phyloP scores from a whole-genome alignment of 768 basidiomycete species.

The Pisolithus microcarpus region DNA sequence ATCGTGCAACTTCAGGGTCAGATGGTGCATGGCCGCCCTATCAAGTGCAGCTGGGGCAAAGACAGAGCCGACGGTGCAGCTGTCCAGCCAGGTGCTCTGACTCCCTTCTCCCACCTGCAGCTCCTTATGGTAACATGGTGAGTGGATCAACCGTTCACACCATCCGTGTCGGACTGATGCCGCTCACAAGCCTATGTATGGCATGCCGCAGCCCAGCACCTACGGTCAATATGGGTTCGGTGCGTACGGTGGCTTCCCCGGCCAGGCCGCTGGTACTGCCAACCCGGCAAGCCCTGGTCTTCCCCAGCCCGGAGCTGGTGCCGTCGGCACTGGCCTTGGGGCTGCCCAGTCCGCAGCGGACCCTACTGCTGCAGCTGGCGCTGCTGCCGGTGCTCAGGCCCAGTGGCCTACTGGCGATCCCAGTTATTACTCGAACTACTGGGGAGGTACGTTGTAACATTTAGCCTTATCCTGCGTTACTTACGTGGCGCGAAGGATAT shows the following conservation, averaged over 20 bases:
- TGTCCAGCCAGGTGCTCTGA: conserved; percentile 45
- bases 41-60: conserved; percentile 99
- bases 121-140: conserved; percentile 80
- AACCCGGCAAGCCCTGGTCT: conserved; percentile 34
- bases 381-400: conserved; percentile 53
- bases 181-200: conserved; percentile 69
- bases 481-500: conserved; percentile 47
- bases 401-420: conserved; percentile 76
- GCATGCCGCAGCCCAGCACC: conserved; percentile 75
- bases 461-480: neutral
- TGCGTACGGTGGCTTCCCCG: conserved; percentile 66
- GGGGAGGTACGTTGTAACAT: conserved; percentile 56
- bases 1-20: conserved; percentile 96
- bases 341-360: conserved; percentile 53
- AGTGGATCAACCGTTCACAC: neutral
- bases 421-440: conserved; percentile 75
- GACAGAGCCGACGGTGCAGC: conserved; percentile 74
- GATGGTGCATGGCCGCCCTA: conserved; percentile 93
- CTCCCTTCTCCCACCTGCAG: conserved; percentile 51
- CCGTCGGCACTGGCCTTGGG: conserved; percentile 48
- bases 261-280: conserved; percentile 47
- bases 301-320: conserved; percentile 52
- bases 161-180: conserved; percentile 3
- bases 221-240: conserved; percentile 74
- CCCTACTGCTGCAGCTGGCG: conserved; percentile 39